Conservation (phyloP, 805 yeast species). For the Candida qinlingensis region DNA sequence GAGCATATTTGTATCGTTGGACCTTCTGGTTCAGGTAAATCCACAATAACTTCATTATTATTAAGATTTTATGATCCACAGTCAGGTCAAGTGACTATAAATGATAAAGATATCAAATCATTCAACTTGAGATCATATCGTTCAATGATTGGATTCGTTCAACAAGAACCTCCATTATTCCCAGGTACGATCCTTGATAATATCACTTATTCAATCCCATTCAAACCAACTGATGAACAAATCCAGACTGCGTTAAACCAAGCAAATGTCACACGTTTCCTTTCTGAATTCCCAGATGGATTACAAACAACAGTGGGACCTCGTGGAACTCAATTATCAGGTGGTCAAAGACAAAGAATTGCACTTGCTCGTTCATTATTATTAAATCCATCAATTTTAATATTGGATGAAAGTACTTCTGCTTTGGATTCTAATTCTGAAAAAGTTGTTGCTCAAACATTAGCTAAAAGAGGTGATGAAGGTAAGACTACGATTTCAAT, state of each 20-base stretch:
- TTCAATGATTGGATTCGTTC: slow-evolving; percentile 78
- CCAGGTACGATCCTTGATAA: slow-evolving; percentile 84
- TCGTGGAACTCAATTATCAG: slow-evolving; percentile 82
- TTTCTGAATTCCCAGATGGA: slow-evolving; percentile 73
- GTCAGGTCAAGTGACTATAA: slow-evolving; percentile 58
- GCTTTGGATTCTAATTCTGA: slow-evolving; percentile 90
- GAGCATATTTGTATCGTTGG: slow-evolving; percentile 93
- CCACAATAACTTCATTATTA: slow-evolving; percentile 76
- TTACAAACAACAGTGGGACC: slow-evolving; percentile 82
- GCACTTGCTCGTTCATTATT: slow-evolving; percentile 87
- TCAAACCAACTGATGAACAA: slow-evolving; percentile 49
- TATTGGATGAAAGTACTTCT: slow-evolving; percentile 92
- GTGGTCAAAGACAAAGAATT: slow-evolving; percentile 92
- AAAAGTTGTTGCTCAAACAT: slow-evolving; percentile 72
- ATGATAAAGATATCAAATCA: slow-evolving; percentile 55
- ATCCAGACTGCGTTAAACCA: slow-evolving; percentile 53
- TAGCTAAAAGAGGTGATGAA: slow-evolving; percentile 47
- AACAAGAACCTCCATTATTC: slow-evolving; percentile 87
- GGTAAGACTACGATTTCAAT: slow-evolving; percentile 78
- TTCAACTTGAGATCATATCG: slow-evolving; percentile 72
- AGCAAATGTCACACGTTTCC: slow-evolving; percentile 71
- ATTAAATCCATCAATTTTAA: slow-evolving; percentile 70
- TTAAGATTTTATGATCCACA: slow-evolving; percentile 80
- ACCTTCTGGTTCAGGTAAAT: slow-evolving; percentile 95
- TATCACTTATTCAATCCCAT: slow-evolving; percentile 62